Evolutionary conservation across 768 basidiomycete genomes (phyloP).

Genomic region (Phylloporus rhodoxanthus): DNA sequence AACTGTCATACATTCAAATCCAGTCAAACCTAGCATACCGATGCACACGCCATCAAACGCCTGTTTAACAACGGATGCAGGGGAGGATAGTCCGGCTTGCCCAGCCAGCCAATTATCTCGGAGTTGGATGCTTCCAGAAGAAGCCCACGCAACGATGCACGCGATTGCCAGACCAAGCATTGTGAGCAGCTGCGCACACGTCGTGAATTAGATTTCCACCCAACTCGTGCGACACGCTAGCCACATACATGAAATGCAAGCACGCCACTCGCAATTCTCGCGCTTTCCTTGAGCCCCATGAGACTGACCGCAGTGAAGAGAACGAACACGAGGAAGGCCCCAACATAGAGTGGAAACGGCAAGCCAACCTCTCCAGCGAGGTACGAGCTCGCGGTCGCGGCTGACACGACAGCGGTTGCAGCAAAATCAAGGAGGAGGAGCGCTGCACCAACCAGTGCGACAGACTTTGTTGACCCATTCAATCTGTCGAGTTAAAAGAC

Average conservation of each 20-base stretch:
- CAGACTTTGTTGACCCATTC: constrained; percentile 55
- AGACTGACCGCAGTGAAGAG: constrained; percentile 53
- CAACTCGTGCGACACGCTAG: not conserved
- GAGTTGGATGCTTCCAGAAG: constrained; percentile 43
- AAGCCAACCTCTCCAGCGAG: constrained; percentile 56
- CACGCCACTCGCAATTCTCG: constrained; percentile 51
- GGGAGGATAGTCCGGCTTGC: constrained; percentile 24
- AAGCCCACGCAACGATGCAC: constrained; percentile 46
- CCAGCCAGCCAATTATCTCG: constrained; percentile 49
- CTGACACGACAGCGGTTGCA: constrained; percentile 65
- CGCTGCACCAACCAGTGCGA: constrained; percentile 61
- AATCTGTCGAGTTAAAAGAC: constrained; percentile 34
- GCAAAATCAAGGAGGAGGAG: constrained; percentile 68
- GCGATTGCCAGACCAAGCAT: constrained; percentile 52
- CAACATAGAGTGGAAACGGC: constrained; percentile 51
- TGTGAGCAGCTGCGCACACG: constrained; percentile 39
- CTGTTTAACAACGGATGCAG: constrained; percentile 35
- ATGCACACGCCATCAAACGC: constrained; percentile 65
- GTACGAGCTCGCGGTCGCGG: constrained; percentile 65
- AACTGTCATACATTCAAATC: constrained; percentile 50
- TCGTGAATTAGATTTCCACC: not conserved
- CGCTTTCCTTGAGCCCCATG: constrained; percentile 56
- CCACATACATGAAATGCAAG: constrained; percentile 53
- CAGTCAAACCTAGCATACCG: constrained; percentile 67
- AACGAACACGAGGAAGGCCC: constrained; percentile 48